These are phyloP conservation scores for Groenewaldozyma tartarivorans DNA, from an alignment of 805 yeast genomes.

Conservation along the genomic window DNA sequence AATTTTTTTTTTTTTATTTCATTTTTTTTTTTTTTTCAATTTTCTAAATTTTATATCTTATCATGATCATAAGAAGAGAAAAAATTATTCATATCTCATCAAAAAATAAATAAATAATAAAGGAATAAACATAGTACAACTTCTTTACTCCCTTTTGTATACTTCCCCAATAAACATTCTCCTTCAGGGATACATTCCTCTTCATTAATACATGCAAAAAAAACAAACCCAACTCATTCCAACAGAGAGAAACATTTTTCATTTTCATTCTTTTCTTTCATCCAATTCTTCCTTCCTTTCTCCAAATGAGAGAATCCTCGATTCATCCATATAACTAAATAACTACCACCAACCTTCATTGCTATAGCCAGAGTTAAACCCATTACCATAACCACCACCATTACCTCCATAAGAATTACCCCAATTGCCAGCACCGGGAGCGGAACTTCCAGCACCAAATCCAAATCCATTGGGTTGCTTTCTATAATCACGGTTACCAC, in stretches of 20 bases:
- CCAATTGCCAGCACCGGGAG: constrained; percentile 13
- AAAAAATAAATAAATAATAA: no score
- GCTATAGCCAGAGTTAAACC: constrained; percentile 21
- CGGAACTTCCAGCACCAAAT: constrained; percentile 21
- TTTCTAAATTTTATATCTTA: no score
- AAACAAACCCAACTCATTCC: constrained; percentile 1
- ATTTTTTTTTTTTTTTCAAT: no score
- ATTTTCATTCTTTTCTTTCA: no score
- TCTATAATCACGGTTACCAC: constrained; percentile 43
- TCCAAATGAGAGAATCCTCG: no score
- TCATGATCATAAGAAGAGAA: no score
- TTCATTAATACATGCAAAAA: constrained; percentile 3
- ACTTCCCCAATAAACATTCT: neutral
- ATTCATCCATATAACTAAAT: no score
- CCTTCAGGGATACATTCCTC: neutral
- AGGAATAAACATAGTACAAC: no score
- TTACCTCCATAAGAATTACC: constrained; percentile 13
- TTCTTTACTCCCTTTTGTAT: neutral
- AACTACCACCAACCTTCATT: constrained; percentile 19
- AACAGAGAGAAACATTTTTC: no score
- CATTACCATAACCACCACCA: constrained; percentile 18
- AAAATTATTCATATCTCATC: no score
- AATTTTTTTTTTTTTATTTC: no score
- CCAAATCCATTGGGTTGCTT: constrained; percentile 32
- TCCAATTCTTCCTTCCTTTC: constrained; percentile 2